phyloP scores from a whole-genome alignment of 169 alveolate species.

The Besnoitia besnoiti region DNA sequence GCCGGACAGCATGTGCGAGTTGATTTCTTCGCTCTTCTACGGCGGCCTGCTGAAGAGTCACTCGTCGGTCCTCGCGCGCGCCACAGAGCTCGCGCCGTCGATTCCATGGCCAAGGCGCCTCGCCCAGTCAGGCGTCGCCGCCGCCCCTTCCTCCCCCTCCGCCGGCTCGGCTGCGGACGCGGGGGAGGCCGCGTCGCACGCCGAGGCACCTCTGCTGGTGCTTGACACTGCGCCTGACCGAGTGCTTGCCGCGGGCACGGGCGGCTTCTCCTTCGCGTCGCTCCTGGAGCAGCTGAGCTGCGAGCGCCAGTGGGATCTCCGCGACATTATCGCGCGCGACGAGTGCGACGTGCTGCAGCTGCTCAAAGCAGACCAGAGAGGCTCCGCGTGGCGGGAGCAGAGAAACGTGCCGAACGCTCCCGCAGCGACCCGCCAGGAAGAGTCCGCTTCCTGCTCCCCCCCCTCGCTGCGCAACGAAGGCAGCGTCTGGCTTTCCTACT shows the following conservation, averaged over 20 bases:
- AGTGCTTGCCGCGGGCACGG: not conserved
- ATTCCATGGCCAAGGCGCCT: not conserved
- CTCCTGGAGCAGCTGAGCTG: not conserved
- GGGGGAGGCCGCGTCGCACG: not conserved
- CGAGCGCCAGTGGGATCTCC: not conserved
- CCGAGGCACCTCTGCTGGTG: not conserved
- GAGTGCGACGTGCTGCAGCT: not conserved
- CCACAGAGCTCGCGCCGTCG: not conserved
- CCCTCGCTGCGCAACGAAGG: not conserved
- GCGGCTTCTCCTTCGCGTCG: not conserved
- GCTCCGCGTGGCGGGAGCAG: not conserved
- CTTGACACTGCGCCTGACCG: not conserved
- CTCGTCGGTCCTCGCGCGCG: slow-evolving; percentile 2
- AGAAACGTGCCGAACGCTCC: not conserved
- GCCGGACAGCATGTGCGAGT: not conserved
- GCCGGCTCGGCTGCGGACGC: not conserved
- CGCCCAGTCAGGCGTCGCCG: not conserved
- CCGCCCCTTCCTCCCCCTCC: not conserved
- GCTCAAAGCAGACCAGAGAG: not conserved
- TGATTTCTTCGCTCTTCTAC: not conserved
- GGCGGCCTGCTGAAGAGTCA: not conserved
- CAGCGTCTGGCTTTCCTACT: not conserved
- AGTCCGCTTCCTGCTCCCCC: not conserved
- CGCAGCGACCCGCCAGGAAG: not conserved
- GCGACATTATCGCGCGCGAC: not conserved